These are phyloP conservation scores for Apophysomyces trapeziformis DNA, from an alignment of 371 early-diverging fungal species.

Conservation along the genomic window DNA sequence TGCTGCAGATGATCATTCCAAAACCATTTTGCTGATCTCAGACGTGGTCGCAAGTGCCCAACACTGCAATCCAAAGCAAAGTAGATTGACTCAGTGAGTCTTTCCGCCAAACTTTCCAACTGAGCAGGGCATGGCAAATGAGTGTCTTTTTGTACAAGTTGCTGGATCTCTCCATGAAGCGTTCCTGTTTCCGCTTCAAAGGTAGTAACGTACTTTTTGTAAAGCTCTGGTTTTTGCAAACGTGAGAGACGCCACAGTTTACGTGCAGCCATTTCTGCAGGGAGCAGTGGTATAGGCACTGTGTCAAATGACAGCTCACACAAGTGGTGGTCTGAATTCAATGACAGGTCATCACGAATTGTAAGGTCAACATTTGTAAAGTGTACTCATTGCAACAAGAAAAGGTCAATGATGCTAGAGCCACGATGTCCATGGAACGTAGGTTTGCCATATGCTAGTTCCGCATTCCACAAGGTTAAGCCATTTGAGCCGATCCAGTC, in stretches of 20 bases:
- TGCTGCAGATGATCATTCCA: slow-evolving; percentile 18
- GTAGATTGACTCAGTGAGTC: slow-evolving; percentile 8
- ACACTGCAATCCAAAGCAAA: slow-evolving; percentile 17
- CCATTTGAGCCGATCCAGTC: not conserved
- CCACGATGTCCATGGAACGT: slow-evolving; percentile 2
- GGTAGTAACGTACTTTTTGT: too few species aligned
- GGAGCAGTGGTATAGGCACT: slow-evolving; percentile 7
- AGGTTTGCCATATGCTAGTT: slow-evolving; percentile 10
- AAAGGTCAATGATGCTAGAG: slow-evolving; percentile 17
- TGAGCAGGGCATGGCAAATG: too few species aligned
- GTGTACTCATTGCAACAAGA: slow-evolving; percentile 4
- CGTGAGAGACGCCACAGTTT: slow-evolving; percentile 14
- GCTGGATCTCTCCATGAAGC: too few species aligned
- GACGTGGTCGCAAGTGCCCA: not conserved
- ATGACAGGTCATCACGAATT: not conserved
- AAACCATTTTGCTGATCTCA: slow-evolving; percentile 11
- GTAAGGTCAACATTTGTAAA: not conserved
- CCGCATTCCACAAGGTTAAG: slow-evolving; percentile 16
- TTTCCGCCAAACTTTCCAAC: slow-evolving; percentile 4
- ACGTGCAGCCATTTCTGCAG: slow-evolving; percentile 9
- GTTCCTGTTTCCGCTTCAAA: too few species aligned
- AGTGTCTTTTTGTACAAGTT: too few species aligned
- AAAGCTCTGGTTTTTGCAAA: slow-evolving; percentile 8
- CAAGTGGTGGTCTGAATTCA: slow-evolving; percentile 20
- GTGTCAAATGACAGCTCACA: slow-evolving; percentile 19